Base-by-base conservation (phyloP, 148 eudicot species). In the Heliosperma pusillum region DNA sequence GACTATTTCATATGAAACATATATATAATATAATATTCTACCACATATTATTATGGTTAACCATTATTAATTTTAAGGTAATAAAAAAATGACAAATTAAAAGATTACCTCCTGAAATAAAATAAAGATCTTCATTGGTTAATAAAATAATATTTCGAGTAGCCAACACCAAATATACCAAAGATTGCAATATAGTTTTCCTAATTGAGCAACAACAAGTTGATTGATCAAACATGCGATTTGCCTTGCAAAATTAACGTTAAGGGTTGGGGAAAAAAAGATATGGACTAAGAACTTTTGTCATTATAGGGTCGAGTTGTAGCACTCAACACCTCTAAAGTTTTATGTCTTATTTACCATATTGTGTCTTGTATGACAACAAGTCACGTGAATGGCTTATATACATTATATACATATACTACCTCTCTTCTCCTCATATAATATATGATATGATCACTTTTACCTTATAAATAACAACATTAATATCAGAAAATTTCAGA, bases 311-410 rank as follows among this genome's bases (percentile, higher is more conserved):
- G 19, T 58, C 73, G 87, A 80, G 21, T 82, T 60, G 87, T 85
- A 66, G 75, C 85, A 59, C 79, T 85, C 87, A 77, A 77, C 58
- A 66, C 83, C 82, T 77, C 79, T 58, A 73, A 66, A 36, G 22
- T 68, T 73, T 77, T 50, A 69, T 79, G 77, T 79, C 72, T 27
- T 33, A 50, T 72, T 78, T 69, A 73, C 5, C 78, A 59, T 79
- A 47, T 74, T 79, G 77, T 74, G 78, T 74, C 74, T 79, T 62
- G 69, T 71, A 57, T 73, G 58, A 66, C 66, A 79, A 56, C 27
- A 74, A 67, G 78, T 79, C 82, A 79, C 82, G 82, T 74, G 82
- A 79, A 79, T 79, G 70, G 69, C 74, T 73, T 73, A 42, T 78
- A 12, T n/a, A n/a, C n/a, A n/a, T n/a, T n/a, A n/a, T 50, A 50